Percentiles rank a stretch among this genome's conserved stretches.
Conservation (phyloP, 2,329 filamentous ascomycete species). For the Cladosporium sp. region DNA sequence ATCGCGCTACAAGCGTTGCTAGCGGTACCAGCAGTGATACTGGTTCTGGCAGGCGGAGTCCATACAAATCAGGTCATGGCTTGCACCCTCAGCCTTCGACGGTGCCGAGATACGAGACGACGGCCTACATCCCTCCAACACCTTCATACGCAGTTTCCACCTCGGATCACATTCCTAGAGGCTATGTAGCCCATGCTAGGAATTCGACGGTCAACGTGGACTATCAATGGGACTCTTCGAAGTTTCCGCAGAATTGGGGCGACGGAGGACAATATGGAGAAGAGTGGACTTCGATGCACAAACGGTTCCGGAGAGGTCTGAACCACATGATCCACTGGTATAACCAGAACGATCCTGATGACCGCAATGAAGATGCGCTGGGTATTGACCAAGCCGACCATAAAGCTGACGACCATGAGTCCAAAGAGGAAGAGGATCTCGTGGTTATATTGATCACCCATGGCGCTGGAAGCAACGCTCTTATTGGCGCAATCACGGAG, state of each 20-base stretch:
- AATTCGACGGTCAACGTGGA: conserved; percentile 85
- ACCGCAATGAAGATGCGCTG: conserved; percentile 31
- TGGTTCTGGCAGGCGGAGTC: conserved; percentile 24
- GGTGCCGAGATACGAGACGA: conserved; percentile 27
- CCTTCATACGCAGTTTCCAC: conserved; percentile 80
- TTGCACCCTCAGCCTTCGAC: conserved; percentile 25
- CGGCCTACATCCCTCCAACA: conserved; percentile 66
- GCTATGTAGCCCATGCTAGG: conserved; percentile 84
- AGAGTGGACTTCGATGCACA: conserved; percentile 95
- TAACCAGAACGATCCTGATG: conserved; percentile 39
- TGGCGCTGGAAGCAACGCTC: conserved; percentile 90
- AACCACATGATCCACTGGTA: conserved; percentile 84
- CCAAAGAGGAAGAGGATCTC: conserved; percentile 64
- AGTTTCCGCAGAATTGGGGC: conserved; percentile 73
- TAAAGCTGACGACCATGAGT: conserved; percentile 42
- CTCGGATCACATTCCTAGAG: conserved; percentile 75
- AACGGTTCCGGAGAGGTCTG: conserved; percentile 75
- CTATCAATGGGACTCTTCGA: conserved; percentile 93
- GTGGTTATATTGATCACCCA: conserved; percentile 88
- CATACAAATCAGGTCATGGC: conserved; percentile 22
- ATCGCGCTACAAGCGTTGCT: conserved; percentile 43
- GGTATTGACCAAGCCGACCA: conserved; percentile 31
- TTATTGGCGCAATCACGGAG: conserved; percentile 87
- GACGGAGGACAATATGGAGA: conserved; percentile 84
- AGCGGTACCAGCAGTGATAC: conserved; percentile 23